Evolutionary conservation across 495 filamentous ascomycete species (phyloP), one percentile per base, ranked within the genome.

Genomic region (Sphaerosporella brunnea): DNA sequence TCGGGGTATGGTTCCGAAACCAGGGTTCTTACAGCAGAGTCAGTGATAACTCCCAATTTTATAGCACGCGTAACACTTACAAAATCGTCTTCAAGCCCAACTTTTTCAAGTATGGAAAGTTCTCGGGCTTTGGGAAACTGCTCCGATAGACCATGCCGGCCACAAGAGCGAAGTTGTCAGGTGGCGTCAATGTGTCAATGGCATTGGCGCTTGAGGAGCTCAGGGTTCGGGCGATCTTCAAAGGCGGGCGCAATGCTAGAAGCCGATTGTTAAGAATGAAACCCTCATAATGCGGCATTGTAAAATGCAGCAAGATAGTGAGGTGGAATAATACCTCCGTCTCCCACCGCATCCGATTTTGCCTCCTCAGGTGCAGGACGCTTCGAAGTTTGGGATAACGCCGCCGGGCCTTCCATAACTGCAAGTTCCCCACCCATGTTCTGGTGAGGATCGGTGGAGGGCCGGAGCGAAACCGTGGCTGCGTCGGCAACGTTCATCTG

Each of bases 51-150:
- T n/a, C n/a, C n/a, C n/a, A n/a, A n/a, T n/a, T n/a, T n/a, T n/a
- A n/a, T n/a, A n/a, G n/a, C n/a, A n/a, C n/a, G n/a, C n/a, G n/a
- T n/a, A n/a, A 25, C 50, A 69, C 73, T 60, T 64, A 84, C 80
- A 93, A 64, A 25, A 92, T 73, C 20, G 77, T 85, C 64, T 78
- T 82, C 48, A 93, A 62, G 9, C 72, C 64, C 23, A 92, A 67
- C 7, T 58, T 65, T 47, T 70, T 66, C 32, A 92, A 64, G 48
- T 79, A 82, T 4, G 63, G 64, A 47, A 80, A 74, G 56, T 87
- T 77, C 37, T 73, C 68, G 3, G 64, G 53, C 37, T 71, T 63
- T 1, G 84, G 84, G 53, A 80, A 90, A 36, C 74, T 74, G 56
- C 79, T 82, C n/a, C 84, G 74, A 56, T 80, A 92, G 3, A 93